Base-by-base conservation (phyloP, 2,329 filamentous ascomycete species). In the Lecanicillium sp. region DNA sequence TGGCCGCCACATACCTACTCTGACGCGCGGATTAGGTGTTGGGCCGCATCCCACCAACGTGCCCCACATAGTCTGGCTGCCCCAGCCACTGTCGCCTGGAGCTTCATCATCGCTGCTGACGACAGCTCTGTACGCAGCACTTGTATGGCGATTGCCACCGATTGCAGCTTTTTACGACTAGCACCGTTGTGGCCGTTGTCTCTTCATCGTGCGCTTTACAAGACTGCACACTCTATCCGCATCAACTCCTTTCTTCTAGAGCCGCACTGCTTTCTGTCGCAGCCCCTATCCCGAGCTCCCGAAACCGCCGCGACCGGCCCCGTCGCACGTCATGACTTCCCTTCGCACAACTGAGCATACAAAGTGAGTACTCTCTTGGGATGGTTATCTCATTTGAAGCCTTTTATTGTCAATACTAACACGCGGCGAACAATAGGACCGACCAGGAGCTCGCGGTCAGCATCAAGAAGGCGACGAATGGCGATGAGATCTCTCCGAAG, bases 371-470 rank as follows among this genome's bases (percentile, higher is more conserved):
- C 30, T 33, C 17, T 33, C 17, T 15, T 11, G 30, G 18, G n/a
- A 15, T 5, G 13, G 14, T 5, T 15, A 11, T 17, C 5, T 9
- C 15, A 7, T 25, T 14, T 11, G 12, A 11, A 33, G 30, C 30
- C n/a, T 11, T 25, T 6, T 25, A 25, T 11, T 25, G 11, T 25
- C 7, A 7, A 25, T 22, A 14, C 40, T 42, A 25, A 42, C 29
- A 18, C 13, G 17, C n/a, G 8, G 2, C 14, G 12, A 7, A 35
- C 20, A 15, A n/a, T 37, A 84, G 79, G 57, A 79, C 78, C 55
- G 80, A 84, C 56, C 71, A 74, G 50, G 80, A 84, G 59, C 71
- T 84, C 48, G 71, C 77, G 43, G 75, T 84, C 60, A 81, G 81
- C 60, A 84, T 84, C 51, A 72, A 74, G 56, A 84, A 84, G 57